phyloP scores from a whole-genome alignment of 1,284 basidiomycete genomes.

The Microbotryum scabiosae region DNA sequence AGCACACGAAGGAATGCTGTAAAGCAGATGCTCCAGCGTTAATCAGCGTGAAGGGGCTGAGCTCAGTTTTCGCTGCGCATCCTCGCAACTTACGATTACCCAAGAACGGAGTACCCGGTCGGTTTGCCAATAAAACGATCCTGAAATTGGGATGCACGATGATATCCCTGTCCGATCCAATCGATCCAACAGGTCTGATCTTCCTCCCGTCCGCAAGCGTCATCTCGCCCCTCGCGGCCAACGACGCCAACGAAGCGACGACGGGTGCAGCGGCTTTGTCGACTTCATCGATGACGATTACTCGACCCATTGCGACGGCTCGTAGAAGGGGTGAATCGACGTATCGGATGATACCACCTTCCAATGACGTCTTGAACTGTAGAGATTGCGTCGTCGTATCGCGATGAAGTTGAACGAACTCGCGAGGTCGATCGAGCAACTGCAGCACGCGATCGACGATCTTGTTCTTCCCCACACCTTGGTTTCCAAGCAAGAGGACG shows the following conservation, averaged over 20 bases:
- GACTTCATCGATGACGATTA: conserved; percentile 42
- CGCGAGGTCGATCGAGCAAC: conserved; percentile 38
- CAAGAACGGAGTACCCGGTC: conserved; percentile 40
- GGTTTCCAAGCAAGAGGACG: conserved; percentile 40
- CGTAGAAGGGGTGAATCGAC: conserved; percentile 39
- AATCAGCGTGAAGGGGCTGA: not conserved
- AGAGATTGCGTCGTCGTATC: conserved; percentile 22
- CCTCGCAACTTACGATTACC: conserved; percentile 10
- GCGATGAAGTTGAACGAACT: conserved; percentile 40
- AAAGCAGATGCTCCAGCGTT: not conserved
- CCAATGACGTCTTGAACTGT: conserved; percentile 22
- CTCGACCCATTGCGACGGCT: conserved; percentile 37
- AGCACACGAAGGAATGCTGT: conserved; percentile 39
- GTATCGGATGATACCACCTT: conserved; percentile 38
- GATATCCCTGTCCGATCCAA: conserved; percentile 1
- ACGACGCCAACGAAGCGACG: conserved; percentile 39
- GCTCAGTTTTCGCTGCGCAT: not conserved
- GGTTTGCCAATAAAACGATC: conserved; percentile 40
- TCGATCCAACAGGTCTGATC: conserved; percentile 8
- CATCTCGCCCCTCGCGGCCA: conserved; percentile 40
- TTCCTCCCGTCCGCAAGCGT: conserved; percentile 38
- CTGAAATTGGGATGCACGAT: conserved; percentile 39
- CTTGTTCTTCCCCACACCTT: conserved; percentile 43
- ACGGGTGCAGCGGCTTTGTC: conserved; percentile 41
- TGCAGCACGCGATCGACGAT: conserved; percentile 39